Evolutionary conservation across 495 filamentous ascomycete species (phyloP).

Genomic region (Lepidopterella palustris): DNA sequence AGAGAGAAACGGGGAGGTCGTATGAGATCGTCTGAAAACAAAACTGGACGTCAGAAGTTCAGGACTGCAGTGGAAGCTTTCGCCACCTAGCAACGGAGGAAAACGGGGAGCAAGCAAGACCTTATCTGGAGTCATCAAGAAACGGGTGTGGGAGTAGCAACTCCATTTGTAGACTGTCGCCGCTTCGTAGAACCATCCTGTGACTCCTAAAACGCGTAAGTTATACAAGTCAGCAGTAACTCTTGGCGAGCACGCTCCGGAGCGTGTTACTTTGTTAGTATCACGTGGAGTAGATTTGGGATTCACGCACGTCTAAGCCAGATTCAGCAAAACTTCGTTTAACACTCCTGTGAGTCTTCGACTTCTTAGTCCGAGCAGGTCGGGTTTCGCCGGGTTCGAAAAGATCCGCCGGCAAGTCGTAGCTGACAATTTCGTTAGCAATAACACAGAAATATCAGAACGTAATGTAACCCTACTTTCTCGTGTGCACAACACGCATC

Average conservation of each 20-base stretch:
- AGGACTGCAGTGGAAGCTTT: not conserved
- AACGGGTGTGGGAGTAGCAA: not conserved
- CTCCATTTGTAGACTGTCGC: conserved; percentile 21
- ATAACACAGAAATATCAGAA: not conserved
- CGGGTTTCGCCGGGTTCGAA: conserved; percentile 69
- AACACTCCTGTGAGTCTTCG: conserved; percentile 19
- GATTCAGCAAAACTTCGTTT: conserved; percentile 34
- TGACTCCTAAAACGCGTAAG: conserved; percentile 3
- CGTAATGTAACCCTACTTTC: conserved; percentile 53
- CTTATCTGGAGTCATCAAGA: not conserved
- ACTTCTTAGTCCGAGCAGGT: conserved; percentile 32
- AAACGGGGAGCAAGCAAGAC: not conserved
- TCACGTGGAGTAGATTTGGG: not conserved
- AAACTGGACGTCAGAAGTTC: not conserved
- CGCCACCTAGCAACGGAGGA: not conserved
- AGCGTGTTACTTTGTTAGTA: not conserved
- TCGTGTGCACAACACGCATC: conserved; percentile 64
- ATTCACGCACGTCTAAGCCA: conserved; percentile 34
- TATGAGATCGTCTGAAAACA: not conserved
- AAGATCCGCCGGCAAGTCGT: conserved; percentile 80
- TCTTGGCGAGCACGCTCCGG: not conserved
- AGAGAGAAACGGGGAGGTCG: too few relatives aligned
- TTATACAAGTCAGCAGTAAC: conserved; percentile 3
- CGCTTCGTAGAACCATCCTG: conserved; percentile 20
- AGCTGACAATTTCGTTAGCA: conserved; percentile 47